Percentiles rank a stretch among this genome's conserved stretches.
These are phyloP conservation scores for Bruguiera gymnorhiza DNA, from an alignment of 345 rosid species.

Conservation along the genomic window DNA sequence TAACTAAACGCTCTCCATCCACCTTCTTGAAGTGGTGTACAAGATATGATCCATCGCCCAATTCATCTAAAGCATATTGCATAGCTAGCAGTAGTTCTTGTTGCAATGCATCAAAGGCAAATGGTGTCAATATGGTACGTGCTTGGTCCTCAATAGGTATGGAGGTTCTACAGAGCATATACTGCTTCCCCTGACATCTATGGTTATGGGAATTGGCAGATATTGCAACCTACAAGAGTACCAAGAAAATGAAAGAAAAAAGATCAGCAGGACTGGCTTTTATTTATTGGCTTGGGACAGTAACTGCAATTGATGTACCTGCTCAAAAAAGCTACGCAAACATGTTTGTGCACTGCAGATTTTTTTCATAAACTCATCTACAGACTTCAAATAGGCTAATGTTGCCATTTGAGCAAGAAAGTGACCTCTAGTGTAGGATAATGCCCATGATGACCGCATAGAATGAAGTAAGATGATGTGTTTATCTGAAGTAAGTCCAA, in stretches of 20 bases:
- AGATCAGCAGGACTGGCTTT: neutral
- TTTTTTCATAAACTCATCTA: constrained; percentile 61
- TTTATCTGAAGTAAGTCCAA: constrained; percentile 74
- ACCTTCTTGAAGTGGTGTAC: constrained; percentile 74
- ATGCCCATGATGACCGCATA: constrained; percentile 60
- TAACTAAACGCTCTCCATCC: constrained; percentile 68
- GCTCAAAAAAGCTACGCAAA: constrained; percentile 71
- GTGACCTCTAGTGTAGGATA: constrained; percentile 54
- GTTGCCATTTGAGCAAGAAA: constrained; percentile 72
- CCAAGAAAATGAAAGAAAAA: constrained; percentile 14
- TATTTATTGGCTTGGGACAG: neutral
- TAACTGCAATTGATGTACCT: constrained; percentile 39
- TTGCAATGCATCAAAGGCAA: constrained; percentile 67
- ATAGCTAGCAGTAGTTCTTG: constrained; percentile 68
- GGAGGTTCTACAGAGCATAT: constrained; percentile 55
- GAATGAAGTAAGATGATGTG: constrained; percentile 70
- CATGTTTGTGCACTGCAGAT: constrained; percentile 56
- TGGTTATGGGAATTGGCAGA: constrained; percentile 47
- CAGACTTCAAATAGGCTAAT: constrained; percentile 52
- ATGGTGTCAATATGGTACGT: constrained; percentile 65
- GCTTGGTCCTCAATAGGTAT: constrained; percentile 90
- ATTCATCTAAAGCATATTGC: constrained; percentile 70
- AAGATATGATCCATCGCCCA: constrained; percentile 77
- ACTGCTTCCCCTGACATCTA: constrained; percentile 36
- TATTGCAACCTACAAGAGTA: constrained; percentile 46